Evolutionary conservation across 106 monocot species (phyloP).

Genomic region (Dendrobium catenatum): DNA sequence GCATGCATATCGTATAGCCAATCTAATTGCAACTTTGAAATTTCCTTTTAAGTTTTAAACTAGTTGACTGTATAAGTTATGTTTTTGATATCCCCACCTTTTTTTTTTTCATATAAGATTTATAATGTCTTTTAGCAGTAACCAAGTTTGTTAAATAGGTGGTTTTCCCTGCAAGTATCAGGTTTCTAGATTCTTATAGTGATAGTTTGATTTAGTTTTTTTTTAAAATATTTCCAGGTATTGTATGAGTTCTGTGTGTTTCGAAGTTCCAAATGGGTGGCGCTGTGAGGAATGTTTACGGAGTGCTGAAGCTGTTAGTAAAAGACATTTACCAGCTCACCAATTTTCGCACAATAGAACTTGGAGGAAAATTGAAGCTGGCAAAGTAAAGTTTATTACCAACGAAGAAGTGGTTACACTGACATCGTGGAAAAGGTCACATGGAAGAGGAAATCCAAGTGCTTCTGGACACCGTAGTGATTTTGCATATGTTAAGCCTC

Average conservation of each 20-base stretch:
- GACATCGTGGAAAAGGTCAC: background rate
- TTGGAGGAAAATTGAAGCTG: background rate
- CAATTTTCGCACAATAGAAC: background rate
- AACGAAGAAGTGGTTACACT: background rate
- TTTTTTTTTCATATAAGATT: no score
- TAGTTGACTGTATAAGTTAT: no score
- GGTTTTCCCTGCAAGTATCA: background rate
- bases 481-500: background rate
- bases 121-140: no score
- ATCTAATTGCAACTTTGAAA: no score
- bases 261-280: background rate
- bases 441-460: background rate
- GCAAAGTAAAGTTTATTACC: constrained; percentile 8
- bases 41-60: no score
- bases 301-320: background rate
- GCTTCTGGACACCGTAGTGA: background rate
- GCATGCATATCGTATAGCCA: no score
- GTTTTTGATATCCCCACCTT: no score
- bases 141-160: background rate
- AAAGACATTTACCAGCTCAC: background rate
- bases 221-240: background rate
- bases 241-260: background rate
- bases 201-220: no score
- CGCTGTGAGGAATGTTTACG: constrained; percentile 9
- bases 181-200: background rate